These are phyloP conservation scores for Globisporangium nodosum DNA, from an alignment of 352 stramenopile species.

Conservation along the genomic window DNA sequence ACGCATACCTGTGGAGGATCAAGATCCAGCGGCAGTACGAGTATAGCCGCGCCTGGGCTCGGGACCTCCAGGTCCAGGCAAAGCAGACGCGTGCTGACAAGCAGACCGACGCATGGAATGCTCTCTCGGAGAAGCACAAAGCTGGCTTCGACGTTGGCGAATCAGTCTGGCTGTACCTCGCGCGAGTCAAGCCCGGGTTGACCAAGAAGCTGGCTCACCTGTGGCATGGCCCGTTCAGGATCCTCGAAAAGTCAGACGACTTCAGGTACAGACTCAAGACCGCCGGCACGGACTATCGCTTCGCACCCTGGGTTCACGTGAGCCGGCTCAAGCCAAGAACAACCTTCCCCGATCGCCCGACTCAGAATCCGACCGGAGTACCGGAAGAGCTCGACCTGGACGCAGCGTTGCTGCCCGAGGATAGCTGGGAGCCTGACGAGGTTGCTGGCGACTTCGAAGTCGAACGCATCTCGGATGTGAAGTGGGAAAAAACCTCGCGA, in stretches of 20 bases:
- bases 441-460: conserved; percentile 16
- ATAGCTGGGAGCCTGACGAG: conserved; percentile 16
- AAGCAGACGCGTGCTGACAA: neutral
- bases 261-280: conserved; percentile 9
- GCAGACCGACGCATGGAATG: neutral
- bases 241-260: conserved; percentile 14
- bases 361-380: neutral
- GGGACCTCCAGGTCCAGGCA: neutral
- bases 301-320: conserved; percentile 20
- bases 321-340: conserved; percentile 11
- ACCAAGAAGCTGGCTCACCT: conserved; percentile 15
- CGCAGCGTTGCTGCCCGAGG: conserved; percentile 16
- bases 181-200: neutral
- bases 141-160: conserved; percentile 1
- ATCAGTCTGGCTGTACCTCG: conserved; percentile 6
- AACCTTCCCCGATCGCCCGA: conserved; percentile 3
- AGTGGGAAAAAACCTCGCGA: neutral
- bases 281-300: neutral
- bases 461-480: conserved; percentile 9
- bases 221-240: conserved; percentile 21
- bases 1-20: conserved; percentile 8
- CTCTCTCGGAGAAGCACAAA: neutral
- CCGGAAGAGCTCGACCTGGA: conserved; percentile 15
- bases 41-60: neutral
- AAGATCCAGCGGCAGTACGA: conserved; percentile 9